A percentile compares a stretch with the other conserved stretches of the same genome.
Conservation (phyloP, 345 rosid genomes). For the Pelargonium nanum region DNA sequence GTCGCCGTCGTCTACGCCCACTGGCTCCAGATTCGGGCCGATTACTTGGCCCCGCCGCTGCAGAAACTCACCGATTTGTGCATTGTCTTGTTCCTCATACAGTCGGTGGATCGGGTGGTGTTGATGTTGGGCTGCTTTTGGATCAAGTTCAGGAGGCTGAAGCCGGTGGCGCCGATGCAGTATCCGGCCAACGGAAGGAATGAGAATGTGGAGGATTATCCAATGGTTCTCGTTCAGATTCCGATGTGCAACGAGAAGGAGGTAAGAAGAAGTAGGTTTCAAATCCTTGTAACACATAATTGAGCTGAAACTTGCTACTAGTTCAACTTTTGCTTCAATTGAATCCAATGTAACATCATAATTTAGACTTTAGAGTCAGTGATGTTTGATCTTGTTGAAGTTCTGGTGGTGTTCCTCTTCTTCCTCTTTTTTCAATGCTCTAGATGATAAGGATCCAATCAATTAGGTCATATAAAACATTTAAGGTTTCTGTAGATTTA, state of each 20-base stretch:
- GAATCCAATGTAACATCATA: background rate
- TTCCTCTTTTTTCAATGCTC: too few species aligned
- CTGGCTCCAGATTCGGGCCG: slow-evolving; percentile 66
- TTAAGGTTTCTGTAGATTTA: background rate
- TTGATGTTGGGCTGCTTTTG: slow-evolving; percentile 69
- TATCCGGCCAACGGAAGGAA: slow-evolving; percentile 20
- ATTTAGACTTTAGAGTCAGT: too few species aligned
- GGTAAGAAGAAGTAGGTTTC: slow-evolving; percentile 72
- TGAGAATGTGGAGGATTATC: slow-evolving; percentile 41
- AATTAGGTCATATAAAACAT: too few species aligned
- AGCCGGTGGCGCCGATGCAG: slow-evolving; percentile 42
- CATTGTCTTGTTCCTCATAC: slow-evolving; percentile 68
- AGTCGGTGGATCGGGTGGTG: slow-evolving; percentile 63
- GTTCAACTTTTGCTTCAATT: background rate
- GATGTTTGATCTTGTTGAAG: background rate
- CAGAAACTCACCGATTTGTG: slow-evolving; percentile 66
- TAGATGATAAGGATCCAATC: background rate
- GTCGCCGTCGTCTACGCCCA: slow-evolving; percentile 49
- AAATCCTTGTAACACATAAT: slow-evolving; percentile 3
- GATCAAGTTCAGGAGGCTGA: slow-evolving; percentile 54
- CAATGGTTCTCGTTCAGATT: slow-evolving; percentile 88
- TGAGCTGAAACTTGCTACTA: background rate
- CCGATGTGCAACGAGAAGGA: slow-evolving; percentile 98
- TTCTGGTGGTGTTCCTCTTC: background rate
- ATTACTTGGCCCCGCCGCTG: slow-evolving; percentile 69